phyloP scores from a whole-genome alignment of 495 filamentous ascomycete genomes.

The Hypoxylon fuscum region DNA sequence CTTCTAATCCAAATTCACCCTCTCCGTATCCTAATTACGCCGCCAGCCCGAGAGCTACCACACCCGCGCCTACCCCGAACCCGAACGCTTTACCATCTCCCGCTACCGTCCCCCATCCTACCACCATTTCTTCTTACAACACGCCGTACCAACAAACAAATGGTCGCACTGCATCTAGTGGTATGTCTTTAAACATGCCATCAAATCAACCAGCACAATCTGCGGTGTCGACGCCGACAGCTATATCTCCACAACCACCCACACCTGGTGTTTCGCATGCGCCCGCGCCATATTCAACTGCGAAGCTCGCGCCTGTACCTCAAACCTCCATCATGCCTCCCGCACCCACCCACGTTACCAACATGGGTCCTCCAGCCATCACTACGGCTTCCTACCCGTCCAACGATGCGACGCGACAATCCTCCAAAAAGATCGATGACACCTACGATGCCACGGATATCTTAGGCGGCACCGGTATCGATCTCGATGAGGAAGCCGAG shows the following conservation, averaged over 20 bases:
- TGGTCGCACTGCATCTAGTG: conserved; percentile 16
- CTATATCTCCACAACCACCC: conserved; percentile 21
- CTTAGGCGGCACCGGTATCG: conserved; percentile 79
- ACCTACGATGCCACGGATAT: conserved; percentile 77
- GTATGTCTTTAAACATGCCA: conserved; percentile 31
- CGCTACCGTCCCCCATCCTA: conserved; percentile 37
- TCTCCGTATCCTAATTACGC: conserved; percentile 40
- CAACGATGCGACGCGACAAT: conserved; percentile 29
- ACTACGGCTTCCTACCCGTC: conserved; percentile 23
- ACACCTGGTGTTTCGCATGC: conserved; percentile 29
- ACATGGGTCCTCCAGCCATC: conserved; percentile 78
- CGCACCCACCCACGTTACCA: too few species aligned
- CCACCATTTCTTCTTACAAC: conserved; percentile 27
- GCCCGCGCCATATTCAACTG: conserved; percentile 47
- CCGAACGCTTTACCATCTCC: conserved; percentile 37
- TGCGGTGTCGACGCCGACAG: conserved; percentile 11
- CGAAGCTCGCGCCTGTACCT: conserved; percentile 47
- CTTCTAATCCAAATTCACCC: conserved; percentile 41
- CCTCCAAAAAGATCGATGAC: conserved; percentile 71
- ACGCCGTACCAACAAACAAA: conserved; percentile 43
- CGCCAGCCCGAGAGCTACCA: conserved; percentile 41
- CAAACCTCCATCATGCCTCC: conserved; percentile 35
- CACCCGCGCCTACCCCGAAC: conserved; percentile 37
- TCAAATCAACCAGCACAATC: neutral
- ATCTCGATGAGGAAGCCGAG: conserved; percentile 84